Base-by-base conservation (phyloP, 108 stramenopile genomes). In the Cyclotella baltica region DNA sequence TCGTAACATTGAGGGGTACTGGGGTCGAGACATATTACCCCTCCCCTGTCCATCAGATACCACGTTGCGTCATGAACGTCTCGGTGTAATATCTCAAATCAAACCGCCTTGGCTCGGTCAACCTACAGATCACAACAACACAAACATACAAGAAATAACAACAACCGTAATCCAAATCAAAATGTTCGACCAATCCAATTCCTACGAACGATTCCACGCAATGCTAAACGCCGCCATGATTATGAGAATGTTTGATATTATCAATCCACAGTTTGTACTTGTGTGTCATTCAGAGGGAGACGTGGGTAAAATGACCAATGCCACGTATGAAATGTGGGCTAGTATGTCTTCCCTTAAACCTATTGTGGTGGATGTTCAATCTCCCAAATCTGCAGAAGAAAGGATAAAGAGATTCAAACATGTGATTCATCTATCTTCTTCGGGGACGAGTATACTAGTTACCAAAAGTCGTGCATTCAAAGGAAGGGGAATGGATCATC, bases 131-230 rank as follows among this genome's bases (percentile, higher is more conserved):
- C 5, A 53, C 52, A 5, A 5, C 5, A n/a, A 53, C 20, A 53
- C 22, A 22, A 19, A 19, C 22, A 5, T 19, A 53, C 4, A 20
- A 22, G 52, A n/a, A 53, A 53, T 53, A 5, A 10, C 16, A 53
- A n/a, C 5, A 5, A 53, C 73, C 25, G 62, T 62, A 5, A 46
- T 73, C 38, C 74, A 36, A 52, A 27, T 65, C 25, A 11, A 35
- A 51, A 15, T 31, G 6, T 66, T 65, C 29, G 62, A 55, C 43
- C 30, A 66, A 18, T 0, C 0, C 34, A 75, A 75, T 65, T 1
- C 63, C 22, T 75, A 75, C 35, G 63, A 75, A 35, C 48, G 74
- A 38, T 75, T 75, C 51, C 74, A 75, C 29, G 34, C 50, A n/a
- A 38, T 34, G 18, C 52, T 66, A 16, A 63, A 75, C 47, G 62